Conservation (phyloP, 2,329 filamentous ascomycete species). For the Fusarium albosuccineum region DNA sequence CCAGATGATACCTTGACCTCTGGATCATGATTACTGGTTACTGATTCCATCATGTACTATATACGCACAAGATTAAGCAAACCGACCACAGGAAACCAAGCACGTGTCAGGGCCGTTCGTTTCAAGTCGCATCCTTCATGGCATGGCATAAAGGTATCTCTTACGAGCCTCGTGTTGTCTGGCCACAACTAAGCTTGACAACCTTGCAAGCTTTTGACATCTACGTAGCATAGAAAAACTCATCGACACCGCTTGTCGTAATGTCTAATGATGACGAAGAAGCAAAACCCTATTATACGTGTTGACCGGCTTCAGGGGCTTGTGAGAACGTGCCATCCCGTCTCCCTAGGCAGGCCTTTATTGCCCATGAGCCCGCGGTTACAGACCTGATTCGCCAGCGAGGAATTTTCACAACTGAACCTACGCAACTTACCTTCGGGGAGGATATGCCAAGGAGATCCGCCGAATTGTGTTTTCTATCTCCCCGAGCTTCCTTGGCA, state of each 20-base stretch:
- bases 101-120: no score
- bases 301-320: constrained; percentile 15
- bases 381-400: constrained; percentile 38
- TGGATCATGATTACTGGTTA: no score
- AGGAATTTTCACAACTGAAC: constrained; percentile 15
- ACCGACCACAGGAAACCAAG: no score
- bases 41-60: no score
- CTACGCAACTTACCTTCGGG: not conserved
- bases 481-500: constrained; percentile 1
- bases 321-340: constrained; percentile 20
- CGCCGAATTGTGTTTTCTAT: not conserved
- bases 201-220: not conserved
- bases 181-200: not conserved
- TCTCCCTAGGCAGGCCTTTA: constrained; percentile 6
- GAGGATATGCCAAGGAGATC: not conserved
- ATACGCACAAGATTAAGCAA: no score
- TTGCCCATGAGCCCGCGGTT: constrained; percentile 38
- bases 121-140: no score
- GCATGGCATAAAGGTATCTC: no score
- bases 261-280: constrained; percentile 21
- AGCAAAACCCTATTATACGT: constrained; percentile 11
- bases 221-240: constrained; percentile 7
- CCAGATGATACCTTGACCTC: no score
- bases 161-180: not conserved
- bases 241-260: constrained; percentile 30